These are phyloP conservation scores for Saraca asoca DNA, from an alignment of 331 rosid genomes.

Conservation along the genomic window DNA sequence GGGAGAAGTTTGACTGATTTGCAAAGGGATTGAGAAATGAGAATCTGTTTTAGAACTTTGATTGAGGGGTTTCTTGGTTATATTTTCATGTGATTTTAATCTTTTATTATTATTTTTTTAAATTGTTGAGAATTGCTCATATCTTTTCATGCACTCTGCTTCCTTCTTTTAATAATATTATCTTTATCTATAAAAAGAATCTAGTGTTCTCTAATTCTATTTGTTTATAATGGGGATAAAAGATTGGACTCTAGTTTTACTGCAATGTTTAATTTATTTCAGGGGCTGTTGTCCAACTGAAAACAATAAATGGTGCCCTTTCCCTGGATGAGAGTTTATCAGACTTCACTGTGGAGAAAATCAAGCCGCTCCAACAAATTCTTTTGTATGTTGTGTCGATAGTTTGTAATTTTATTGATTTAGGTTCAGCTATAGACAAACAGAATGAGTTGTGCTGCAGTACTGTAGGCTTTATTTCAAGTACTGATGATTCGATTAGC, in stretches of 20 bases:
- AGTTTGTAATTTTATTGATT: slow-evolving; percentile 69
- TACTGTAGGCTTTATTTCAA: slow-evolving; percentile 42
- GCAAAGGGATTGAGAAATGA: too few relatives aligned
- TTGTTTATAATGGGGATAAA: background rate
- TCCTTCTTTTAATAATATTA: too few relatives aligned
- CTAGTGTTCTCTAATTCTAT: background rate
- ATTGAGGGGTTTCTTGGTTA: too few relatives aligned
- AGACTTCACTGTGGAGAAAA: slow-evolving; percentile 56
- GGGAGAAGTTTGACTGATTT: too few relatives aligned
- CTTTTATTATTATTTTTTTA: too few relatives aligned
- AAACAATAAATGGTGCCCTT: slow-evolving; percentile 74
- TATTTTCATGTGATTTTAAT: too few relatives aligned
- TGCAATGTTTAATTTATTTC: slow-evolving; percentile 41
- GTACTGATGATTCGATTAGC: slow-evolving; percentile 45
- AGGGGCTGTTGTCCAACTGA: slow-evolving; percentile 95
- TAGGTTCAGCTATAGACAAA: slow-evolving; percentile 60
- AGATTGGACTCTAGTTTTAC: slow-evolving; percentile 19
- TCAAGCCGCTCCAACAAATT: slow-evolving; percentile 74
- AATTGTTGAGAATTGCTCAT: too few relatives aligned
- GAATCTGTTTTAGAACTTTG: too few relatives aligned
- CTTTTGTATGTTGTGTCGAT: slow-evolving; percentile 74
- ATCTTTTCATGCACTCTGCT: too few relatives aligned
- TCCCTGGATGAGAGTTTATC: slow-evolving; percentile 71
- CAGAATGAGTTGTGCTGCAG: slow-evolving; percentile 57
- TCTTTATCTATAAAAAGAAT: too few relatives aligned